These are phyloP conservation scores for Acanthamoeba lenticulata DNA, from an alignment of 208 protist genomes.

Conservation along the genomic window DNA sequence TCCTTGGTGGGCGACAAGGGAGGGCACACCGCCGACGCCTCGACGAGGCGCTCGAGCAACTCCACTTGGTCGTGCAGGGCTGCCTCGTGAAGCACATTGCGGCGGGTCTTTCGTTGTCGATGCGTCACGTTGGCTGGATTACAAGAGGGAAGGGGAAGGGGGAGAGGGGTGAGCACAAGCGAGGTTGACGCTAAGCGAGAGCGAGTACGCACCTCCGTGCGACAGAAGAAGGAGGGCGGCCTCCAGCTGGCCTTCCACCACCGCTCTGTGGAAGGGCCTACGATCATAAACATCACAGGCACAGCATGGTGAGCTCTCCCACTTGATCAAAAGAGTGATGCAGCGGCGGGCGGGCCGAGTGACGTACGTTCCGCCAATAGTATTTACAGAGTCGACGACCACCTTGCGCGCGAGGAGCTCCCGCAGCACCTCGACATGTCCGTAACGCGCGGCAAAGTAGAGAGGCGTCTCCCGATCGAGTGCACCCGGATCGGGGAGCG, in stretches of 20 bases:
- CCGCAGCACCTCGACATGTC: not conserved
- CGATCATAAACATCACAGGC: too few relatives aligned
- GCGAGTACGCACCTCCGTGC: not conserved
- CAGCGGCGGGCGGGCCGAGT: too few relatives aligned
- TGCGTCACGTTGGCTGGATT: not conserved
- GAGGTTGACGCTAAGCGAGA: too few relatives aligned
- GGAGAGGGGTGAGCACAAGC: too few relatives aligned
- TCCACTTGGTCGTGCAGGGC: not conserved
- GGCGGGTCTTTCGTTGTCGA: not conserved
- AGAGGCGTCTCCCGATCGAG: not conserved
- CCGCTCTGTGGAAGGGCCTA: not conserved
- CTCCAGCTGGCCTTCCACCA: not conserved
- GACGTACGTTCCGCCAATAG: not conserved
- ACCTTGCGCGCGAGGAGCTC: not conserved
- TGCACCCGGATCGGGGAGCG: not conserved
- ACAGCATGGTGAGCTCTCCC: not conserved
- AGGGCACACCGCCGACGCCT: not conserved
- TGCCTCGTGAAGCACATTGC: not conserved
- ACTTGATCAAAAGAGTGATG: not conserved
- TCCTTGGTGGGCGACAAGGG: too few relatives aligned
- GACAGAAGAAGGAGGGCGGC: not conserved
- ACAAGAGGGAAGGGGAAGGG: too few relatives aligned
- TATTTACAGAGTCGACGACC: not conserved
- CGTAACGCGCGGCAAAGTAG: not conserved
- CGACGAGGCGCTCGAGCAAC: not conserved